These are phyloP conservation scores for Podaxis sp. DNA, from an alignment of 768 basidiomycete species.

Conservation along the genomic window DNA sequence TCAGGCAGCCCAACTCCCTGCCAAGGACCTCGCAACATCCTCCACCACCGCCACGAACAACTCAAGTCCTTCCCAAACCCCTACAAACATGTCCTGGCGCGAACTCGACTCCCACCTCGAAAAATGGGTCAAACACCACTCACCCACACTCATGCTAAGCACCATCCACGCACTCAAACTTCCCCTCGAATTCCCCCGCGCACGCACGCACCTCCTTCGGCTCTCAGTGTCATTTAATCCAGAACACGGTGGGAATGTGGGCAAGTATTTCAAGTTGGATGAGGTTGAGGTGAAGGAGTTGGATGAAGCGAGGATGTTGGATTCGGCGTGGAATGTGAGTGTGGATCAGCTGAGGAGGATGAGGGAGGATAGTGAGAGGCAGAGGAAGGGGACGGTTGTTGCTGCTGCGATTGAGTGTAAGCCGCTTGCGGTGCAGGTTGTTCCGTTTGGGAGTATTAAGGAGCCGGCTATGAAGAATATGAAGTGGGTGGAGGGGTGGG, in stretches of 20 bases:
- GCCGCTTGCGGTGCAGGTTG: constrained; percentile 25
- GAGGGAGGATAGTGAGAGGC: constrained; percentile 21
- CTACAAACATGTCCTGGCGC: constrained; percentile 14
- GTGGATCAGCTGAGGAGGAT: constrained; percentile 16
- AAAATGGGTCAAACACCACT: constrained; percentile 28
- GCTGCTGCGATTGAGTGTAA: constrained; percentile 23
- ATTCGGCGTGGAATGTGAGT: constrained; percentile 21
- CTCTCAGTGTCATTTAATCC: constrained; percentile 8
- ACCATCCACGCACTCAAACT: constrained; percentile 25
- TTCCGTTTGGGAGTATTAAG: constrained; percentile 23
- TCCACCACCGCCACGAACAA: background rate
- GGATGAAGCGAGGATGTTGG: constrained; percentile 15
- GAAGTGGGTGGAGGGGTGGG: background rate
- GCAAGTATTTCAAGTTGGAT: constrained; percentile 23
- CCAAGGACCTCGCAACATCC: background rate
- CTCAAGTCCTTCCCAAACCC: constrained; percentile 16
- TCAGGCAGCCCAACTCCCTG: constrained; percentile 7
- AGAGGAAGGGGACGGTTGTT: constrained; percentile 19
- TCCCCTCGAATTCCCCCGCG: constrained; percentile 19
- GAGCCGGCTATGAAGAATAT: background rate
- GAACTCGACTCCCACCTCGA: constrained; percentile 27
- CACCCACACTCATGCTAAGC: constrained; percentile 22
- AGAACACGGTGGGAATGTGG: constrained; percentile 20
- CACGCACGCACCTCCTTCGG: constrained; percentile 13
- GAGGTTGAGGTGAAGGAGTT: constrained; percentile 19